Evolutionary conservation across 2,329 filamentous ascomycete species (phyloP).

Genomic region (Sporothrix schenckii): DNA sequence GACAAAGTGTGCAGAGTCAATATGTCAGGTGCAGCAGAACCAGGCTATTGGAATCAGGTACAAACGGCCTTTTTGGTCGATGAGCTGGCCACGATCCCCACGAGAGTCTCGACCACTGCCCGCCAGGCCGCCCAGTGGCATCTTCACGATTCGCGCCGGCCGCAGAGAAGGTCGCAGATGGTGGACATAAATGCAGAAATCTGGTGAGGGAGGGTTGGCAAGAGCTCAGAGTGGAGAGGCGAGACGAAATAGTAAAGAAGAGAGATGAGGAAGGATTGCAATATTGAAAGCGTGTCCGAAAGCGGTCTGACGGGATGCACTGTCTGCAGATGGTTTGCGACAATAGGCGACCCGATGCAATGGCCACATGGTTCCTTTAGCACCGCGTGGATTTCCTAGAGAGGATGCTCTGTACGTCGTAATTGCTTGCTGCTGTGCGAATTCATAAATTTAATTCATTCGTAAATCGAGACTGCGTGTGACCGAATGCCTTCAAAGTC

Average conservation of each 20-base stretch:
- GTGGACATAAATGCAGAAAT: background rate
- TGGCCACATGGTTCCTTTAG: background rate
- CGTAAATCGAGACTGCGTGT: background rate
- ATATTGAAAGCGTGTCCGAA: background rate
- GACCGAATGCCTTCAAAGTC: background rate
- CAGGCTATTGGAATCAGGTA: constrained; percentile 12
- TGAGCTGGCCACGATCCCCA: background rate
- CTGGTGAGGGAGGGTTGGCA: background rate
- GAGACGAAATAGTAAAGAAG: background rate
- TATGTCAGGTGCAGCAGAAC: background rate
- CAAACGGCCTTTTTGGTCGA: background rate
- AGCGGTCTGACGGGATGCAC: background rate
- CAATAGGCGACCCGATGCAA: background rate
- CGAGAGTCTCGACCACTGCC: background rate
- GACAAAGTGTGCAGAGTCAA: background rate
- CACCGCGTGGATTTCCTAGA: too few relatives aligned
- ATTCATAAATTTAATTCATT: background rate
- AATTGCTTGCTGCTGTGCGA: background rate
- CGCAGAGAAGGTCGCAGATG: constrained; percentile 16
- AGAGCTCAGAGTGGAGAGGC: background rate
- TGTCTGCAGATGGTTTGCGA: background rate
- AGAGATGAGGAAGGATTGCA: background rate
- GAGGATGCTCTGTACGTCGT: background rate
- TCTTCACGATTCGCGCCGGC: constrained; percentile 21
- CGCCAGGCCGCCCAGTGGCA: constrained; percentile 8